phyloP scores from a whole-genome alignment of 441 rosid genomes.

The Eruca vesicaria region DNA sequence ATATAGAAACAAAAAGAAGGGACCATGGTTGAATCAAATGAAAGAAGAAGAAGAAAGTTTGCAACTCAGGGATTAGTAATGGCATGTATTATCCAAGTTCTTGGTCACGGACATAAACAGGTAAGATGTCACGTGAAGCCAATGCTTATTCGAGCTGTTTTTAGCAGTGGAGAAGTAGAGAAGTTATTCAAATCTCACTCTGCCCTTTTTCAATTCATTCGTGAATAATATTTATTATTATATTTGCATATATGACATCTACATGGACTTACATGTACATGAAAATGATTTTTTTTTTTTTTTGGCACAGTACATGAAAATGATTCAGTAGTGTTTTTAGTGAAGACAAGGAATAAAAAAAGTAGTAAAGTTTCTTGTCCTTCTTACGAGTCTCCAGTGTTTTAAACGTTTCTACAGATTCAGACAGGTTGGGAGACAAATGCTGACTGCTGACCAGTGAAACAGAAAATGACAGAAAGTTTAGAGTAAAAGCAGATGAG shows the following conservation, averaged over 20 bases:
- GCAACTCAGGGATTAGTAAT: conserved; percentile 14
- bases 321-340: neutral
- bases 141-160: conserved; percentile 32
- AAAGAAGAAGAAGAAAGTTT: conserved; percentile 9
- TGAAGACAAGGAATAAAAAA: too few relatives aligned
- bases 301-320: too few relatives aligned
- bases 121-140: conserved; percentile 55
- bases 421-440: too few relatives aligned
- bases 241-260: neutral
- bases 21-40: conserved; percentile 8
- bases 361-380: too few relatives aligned
- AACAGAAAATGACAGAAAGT: neutral
- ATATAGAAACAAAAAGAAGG: conserved; percentile 12
- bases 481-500: neutral
- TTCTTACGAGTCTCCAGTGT: too few relatives aligned
- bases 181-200: conserved; percentile 31
- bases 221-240: neutral
- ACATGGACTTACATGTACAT: conserved; percentile 12
- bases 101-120: conserved; percentile 54
- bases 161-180: conserved; percentile 36
- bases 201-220: conserved; percentile 18
- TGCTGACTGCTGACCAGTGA: too few relatives aligned
- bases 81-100: conserved; percentile 31
- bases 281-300: conserved; percentile 16
- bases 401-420: too few relatives aligned